Base-by-base conservation (phyloP, 139 green algal species). In the Desmodesmus armatus region DNA sequence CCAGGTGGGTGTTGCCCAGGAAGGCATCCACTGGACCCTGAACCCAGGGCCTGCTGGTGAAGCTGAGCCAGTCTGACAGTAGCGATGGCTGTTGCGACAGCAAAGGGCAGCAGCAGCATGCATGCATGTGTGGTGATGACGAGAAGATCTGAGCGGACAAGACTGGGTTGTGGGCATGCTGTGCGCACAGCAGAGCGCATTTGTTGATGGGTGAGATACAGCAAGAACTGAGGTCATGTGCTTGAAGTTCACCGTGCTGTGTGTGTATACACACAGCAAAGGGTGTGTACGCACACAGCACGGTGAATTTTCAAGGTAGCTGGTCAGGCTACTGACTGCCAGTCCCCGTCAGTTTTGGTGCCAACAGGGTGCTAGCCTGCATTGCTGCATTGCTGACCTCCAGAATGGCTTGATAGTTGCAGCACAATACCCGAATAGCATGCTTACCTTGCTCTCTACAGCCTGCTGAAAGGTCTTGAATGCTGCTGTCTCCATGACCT, bases 31-130 rank as follows among this genome's bases (percentile, higher is more conserved):
- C 44, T 0, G 80, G 80, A 19, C 80, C 80, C 43, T 67, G 65
- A 73, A 85, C 80, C 80, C 80, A 85, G 47, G 80, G 70, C 33
- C 80, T 27, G 47, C 31, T 60, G 2, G 80, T 85, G 7, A 85
- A 78, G 80, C 65, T 79, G 3, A 53, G 13, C 80, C 80, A 85
- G 44, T 85, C 80, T 29, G 70, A 65, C 21, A 21, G 23, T 25
- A 85, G 35, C 25, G 51, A 49, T 35, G 43, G 80, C 78, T 84
- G 78, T 9, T 5, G 43, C 31, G 33, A 37, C 19, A 23, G 37
- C 2, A 47, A 31, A 5, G 5, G 37, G 6, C 67, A 75, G 39
- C 67, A 75, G 67, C 37, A 53, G 67, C 15, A 75, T 25, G 31
- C 25, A 7, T 73, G 65, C 23, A 5, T 7, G 60, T 17, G 13